phyloP scores from a whole-genome alignment of 2,329 filamentous ascomycete species.

The Aphanoascus verrucosus region DNA sequence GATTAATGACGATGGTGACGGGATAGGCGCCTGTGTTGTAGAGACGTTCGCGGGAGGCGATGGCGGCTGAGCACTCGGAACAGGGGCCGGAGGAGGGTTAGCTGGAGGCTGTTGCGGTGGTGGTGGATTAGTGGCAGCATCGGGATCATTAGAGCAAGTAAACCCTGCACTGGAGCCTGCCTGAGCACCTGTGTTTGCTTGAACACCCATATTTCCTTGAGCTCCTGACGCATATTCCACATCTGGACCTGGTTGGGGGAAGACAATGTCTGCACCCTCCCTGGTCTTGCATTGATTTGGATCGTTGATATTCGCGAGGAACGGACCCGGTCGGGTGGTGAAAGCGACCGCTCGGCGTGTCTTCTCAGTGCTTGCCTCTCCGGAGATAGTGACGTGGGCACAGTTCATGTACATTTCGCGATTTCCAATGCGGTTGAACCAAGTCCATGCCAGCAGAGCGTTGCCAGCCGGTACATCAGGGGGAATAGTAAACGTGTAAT shows the following conservation, averaged over 20 bases:
- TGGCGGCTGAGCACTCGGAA: neutral
- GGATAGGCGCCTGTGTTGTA: neutral
- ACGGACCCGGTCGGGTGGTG: constrained; percentile 9
- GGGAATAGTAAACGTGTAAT: constrained; percentile 58
- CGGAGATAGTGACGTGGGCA: constrained; percentile 54
- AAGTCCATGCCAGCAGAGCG: constrained; percentile 64
- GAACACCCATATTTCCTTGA: neutral
- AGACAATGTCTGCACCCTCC: constrained; percentile 9
- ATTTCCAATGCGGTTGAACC: constrained; percentile 58
- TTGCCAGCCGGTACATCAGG: constrained; percentile 48
- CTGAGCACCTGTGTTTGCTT: neutral
- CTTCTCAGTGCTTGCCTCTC: constrained; percentile 7
- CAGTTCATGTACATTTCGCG: constrained; percentile 63
- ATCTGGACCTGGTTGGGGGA: constrained; percentile 12
- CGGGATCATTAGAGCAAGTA: neutral
- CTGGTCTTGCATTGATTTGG: constrained; percentile 11
- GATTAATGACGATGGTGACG: neutral
- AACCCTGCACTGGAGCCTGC: constrained; percentile 2
- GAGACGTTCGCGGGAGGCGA: neutral
- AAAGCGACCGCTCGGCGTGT: constrained; percentile 1
- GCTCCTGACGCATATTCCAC: constrained; percentile 12
- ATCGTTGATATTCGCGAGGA: constrained; percentile 13
- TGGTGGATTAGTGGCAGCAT: neutral
- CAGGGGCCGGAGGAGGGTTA: neutral
- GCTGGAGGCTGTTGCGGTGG: neutral